Conservation (phyloP, 805 yeast species). For the Saccharomycopsis malanga region DNA sequence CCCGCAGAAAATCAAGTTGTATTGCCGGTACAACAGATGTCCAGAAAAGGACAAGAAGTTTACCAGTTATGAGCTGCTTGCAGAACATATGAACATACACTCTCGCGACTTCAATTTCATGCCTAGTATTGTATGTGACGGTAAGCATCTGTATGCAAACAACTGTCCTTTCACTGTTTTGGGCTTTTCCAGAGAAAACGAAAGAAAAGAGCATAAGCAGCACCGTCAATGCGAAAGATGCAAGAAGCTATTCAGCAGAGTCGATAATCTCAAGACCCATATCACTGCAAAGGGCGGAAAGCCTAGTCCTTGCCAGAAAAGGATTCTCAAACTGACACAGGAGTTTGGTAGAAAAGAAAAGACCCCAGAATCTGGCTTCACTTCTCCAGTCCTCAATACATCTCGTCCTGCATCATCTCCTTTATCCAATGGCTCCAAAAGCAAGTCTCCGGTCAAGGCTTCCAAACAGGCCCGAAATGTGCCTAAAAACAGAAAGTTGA, state of each 20-base stretch:
- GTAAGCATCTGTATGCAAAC: conserved; percentile 9
- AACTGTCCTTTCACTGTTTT: conserved; percentile 19
- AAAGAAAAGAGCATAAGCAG: conserved; percentile 19
- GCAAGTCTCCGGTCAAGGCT: too few species aligned
- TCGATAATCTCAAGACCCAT: conserved; percentile 21
- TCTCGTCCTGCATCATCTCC: too few species aligned
- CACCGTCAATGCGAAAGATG: conserved; percentile 15
- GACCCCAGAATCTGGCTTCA: too few species aligned
- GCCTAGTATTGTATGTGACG: conserved; percentile 17
- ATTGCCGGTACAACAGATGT: conserved; percentile 15
- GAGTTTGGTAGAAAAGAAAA: too few species aligned
- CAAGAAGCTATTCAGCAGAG: conserved; percentile 18
- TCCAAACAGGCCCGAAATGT: too few species aligned
- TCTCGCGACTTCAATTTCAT: conserved; percentile 3
- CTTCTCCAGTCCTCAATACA: too few species aligned
- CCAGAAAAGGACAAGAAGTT: not conserved
- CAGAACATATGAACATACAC: conserved; percentile 20
- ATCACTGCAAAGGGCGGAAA: conserved; percentile 12
- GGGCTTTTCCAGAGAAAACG: conserved; percentile 15
- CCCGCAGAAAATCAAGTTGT: conserved; percentile 18
- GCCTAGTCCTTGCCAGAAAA: conserved; percentile 18
- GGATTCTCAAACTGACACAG: not conserved
- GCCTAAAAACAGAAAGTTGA: too few species aligned
- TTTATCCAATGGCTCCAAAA: too few species aligned
- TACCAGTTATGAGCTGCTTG: conserved; percentile 12